Base-by-base conservation (phyloP, 192 early-diverging fungal species). In the Spinellus fusiger region DNA sequence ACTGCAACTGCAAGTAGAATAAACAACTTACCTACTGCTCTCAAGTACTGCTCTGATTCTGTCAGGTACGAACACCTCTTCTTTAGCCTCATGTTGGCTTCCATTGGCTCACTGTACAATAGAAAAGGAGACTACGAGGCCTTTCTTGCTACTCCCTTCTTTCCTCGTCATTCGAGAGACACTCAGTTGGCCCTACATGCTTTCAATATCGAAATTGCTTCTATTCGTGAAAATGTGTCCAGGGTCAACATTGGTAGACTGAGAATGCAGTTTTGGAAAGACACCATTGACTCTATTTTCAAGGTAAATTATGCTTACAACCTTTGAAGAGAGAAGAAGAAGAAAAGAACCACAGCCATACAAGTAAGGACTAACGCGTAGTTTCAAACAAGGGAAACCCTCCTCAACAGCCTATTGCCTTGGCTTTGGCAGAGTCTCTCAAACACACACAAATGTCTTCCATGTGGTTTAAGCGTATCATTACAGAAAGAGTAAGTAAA, bases 221-320 rank as follows among this genome's bases (percentile, higher is more conserved):
- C 73, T 64, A 81, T 94, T 48, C 77, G 86, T 9, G 90, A 92
- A n/a, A 79, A 64, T 20, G 87, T 90, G 1, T 82, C 80, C 25
- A 83, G 87, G 53, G 58, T 76, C 0, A 64, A 80, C 0, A 80
- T 93, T 65, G 93, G 92, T 0, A 77, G 76, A 53, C 85, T 93
- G 82, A 80, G 91, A 20, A 87, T 90, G 71, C 81, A 91, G 38
- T 95, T 88, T 74, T 98, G 96, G 96, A 80, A 80, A 64, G 89
- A 91, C 58, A 75, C 84, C 0, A 71, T 98, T n/a, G 86, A 89
- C 33, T 83, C 86, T 47, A 59, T 71, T 6, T 90, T 73, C 56
- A 61, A 71, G 49, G 87, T 86, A 65, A 69, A 61, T 61, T 55
- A 22, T 4, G n/a, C n/a, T n/a, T n/a, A n/a, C n/a, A n/a, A n/a